phyloP scores from a whole-genome alignment of 2,329 filamentous ascomycete genomes.

The Aspergillus ustus region DNA sequence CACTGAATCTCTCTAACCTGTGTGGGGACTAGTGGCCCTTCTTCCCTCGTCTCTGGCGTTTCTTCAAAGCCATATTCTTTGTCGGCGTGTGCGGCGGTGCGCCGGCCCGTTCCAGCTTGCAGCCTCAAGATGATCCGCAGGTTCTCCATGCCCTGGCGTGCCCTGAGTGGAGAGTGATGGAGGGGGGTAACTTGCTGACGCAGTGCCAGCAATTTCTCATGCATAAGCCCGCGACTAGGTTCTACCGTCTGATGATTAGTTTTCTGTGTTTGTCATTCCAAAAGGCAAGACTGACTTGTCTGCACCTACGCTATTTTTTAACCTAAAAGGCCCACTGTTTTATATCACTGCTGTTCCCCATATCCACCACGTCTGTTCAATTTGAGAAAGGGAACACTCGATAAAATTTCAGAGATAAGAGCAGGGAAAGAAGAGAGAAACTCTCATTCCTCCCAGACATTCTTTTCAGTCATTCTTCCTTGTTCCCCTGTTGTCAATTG shows the following conservation, averaged over 20 bases:
- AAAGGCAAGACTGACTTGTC: conserved; percentile 21
- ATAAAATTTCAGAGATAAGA: conserved; percentile 10
- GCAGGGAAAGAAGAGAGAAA: conserved; percentile 5
- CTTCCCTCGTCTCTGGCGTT: conserved; percentile 37
- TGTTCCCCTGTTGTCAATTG: conserved; percentile 17
- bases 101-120: conserved; percentile 53
- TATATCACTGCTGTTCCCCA: conserved; percentile 46
- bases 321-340: conserved; percentile 38
- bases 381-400: conserved; percentile 15
- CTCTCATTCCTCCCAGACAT: background rate
- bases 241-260: conserved; percentile 35
- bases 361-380: conserved; percentile 27
- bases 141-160: conserved; percentile 35
- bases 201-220: conserved; percentile 38
- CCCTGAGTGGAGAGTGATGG: conserved; percentile 39
- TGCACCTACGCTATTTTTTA: conserved; percentile 29
- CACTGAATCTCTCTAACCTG: conserved; percentile 25
- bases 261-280: conserved; percentile 40
- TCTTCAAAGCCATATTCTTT: conserved; percentile 43
- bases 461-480: conserved; percentile 12
- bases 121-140: conserved; percentile 51
- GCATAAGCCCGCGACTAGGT: conserved; percentile 46
- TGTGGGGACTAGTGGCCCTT: conserved; percentile 29
- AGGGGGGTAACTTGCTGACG: conserved; percentile 40
- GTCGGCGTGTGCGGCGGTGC: conserved; percentile 39